phyloP scores from a whole-genome alignment of 208 protist genomes.

The Trypanosoma cruzi region DNA sequence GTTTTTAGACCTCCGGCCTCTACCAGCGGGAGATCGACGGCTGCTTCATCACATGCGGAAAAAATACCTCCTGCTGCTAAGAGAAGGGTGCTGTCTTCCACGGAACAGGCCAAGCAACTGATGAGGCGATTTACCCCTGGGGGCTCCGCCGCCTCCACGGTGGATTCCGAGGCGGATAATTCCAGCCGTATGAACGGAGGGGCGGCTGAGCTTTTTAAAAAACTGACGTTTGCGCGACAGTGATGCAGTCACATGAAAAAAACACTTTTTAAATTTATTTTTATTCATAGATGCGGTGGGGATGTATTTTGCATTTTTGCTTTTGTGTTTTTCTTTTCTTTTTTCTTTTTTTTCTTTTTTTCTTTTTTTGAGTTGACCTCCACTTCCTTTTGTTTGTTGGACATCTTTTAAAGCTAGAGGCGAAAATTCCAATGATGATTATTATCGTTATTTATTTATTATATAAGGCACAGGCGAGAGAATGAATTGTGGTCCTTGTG shows the following conservation, averaged over 20 bases:
- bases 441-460: too few relatives aligned
- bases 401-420: too few relatives aligned
- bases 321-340: too few relatives aligned
- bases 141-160: too few relatives aligned
- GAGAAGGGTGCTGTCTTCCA: not conserved
- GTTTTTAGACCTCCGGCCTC: constrained; percentile 10
- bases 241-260: not conserved
- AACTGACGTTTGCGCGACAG: constrained; percentile 12
- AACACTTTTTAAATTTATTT: not conserved
- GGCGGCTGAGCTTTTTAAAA: constrained; percentile 15
- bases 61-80: not conserved
- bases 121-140: not conserved
- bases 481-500: too few relatives aligned
- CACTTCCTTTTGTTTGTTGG: too few relatives aligned
- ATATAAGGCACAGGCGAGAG: too few relatives aligned
- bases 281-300: not conserved
- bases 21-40: not conserved
- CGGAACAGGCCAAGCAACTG: not conserved
- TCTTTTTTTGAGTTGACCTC: constrained; percentile 8
- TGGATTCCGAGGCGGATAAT: not conserved
- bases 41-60: not conserved
- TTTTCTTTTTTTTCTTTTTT: not conserved
- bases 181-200: not conserved
- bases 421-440: too few relatives aligned
- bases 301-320: too few relatives aligned